Percentiles rank a stretch among this genome's conserved stretches.
Conservation (phyloP, 148 eudicot species). For the Diospyros lotus region DNA sequence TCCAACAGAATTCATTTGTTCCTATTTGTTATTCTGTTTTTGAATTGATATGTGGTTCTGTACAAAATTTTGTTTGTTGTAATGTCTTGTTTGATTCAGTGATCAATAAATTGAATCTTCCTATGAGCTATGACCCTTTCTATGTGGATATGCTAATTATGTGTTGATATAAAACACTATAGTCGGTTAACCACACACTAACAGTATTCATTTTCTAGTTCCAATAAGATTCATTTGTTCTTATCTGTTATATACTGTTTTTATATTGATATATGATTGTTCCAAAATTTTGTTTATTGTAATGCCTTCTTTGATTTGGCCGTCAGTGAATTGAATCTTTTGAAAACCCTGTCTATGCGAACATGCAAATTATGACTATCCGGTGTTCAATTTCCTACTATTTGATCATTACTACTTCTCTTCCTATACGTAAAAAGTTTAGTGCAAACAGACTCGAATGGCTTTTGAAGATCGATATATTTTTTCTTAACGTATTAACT, state of each 20-base stretch:
- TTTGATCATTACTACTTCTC: background rate
- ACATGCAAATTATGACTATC: background rate
- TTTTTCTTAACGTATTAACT: no score
- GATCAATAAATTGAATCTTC: background rate
- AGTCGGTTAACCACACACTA: no score
- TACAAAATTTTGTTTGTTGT: conserved; percentile 5
- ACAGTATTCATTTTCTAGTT: background rate
- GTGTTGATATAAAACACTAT: no score
- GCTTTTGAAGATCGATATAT: background rate
- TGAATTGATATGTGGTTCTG: background rate
- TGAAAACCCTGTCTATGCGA: background rate
- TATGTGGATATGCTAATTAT: background rate
- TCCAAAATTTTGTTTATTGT: conserved; percentile 3
- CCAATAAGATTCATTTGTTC: background rate
- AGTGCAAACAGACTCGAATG: background rate
- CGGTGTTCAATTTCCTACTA: no score
- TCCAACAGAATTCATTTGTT: background rate
- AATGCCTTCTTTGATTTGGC: background rate
- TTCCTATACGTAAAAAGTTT: background rate
- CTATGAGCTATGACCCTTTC: background rate
- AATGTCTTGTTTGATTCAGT: background rate
- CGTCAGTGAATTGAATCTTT: background rate
- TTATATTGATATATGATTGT: background rate
- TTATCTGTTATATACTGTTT: background rate
- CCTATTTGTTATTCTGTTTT: background rate